Conservation (phyloP, 2,329 filamentous ascomycete genomes). For the Xenosphaeropsis pyriputrescens region DNA sequence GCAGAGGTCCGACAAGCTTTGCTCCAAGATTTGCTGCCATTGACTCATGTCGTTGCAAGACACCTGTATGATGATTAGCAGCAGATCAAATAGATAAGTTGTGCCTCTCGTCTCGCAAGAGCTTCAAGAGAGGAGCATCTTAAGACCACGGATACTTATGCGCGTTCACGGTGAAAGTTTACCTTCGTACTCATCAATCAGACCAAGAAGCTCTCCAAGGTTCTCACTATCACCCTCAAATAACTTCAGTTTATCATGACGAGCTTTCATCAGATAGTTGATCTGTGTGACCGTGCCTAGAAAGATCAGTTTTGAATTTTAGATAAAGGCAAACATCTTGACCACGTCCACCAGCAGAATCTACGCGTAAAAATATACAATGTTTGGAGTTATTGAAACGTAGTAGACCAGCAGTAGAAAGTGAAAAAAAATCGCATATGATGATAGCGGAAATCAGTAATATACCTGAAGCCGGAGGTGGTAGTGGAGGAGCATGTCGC, state of each 20-base stretch:
- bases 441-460: not conserved
- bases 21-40: slow-evolving; percentile 76
- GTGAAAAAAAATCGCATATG: not conserved
- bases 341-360: too few relatives aligned
- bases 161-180: slow-evolving; percentile 4
- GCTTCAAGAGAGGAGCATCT: not conserved
- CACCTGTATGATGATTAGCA: slow-evolving; percentile 30
- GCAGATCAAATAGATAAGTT: not conserved
- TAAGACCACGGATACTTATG: not conserved
- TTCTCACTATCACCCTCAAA: slow-evolving; percentile 46
- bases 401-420: too few relatives aligned
- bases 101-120: too few relatives aligned
- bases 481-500: slow-evolving; percentile 20
- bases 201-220: slow-evolving; percentile 56
- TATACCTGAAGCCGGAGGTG: slow-evolving; percentile 13
- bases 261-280: slow-evolving; percentile 35
- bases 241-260: slow-evolving; percentile 29
- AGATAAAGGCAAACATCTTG: not conserved
- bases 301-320: not conserved
- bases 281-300: slow-evolving; percentile 25
- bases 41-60: slow-evolving; percentile 73
- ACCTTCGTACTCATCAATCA: slow-evolving; percentile 69
- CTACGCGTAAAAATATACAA: too few relatives aligned
- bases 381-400: too few relatives aligned
- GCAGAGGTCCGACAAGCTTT: slow-evolving; percentile 65